Conservation (phyloP, 768 basidiomycete species). For the Amanita thiersii region DNA sequence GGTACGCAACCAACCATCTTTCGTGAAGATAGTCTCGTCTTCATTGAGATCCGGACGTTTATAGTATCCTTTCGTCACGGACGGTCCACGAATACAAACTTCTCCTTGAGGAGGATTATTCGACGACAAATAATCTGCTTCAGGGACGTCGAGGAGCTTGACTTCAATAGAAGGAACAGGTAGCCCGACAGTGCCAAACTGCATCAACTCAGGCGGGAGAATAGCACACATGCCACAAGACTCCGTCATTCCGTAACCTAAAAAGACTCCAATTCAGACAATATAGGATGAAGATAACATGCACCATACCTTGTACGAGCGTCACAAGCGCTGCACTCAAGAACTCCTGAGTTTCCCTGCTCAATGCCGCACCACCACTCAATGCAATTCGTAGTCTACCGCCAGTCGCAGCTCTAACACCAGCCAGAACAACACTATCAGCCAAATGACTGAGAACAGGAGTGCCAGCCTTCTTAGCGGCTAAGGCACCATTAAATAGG, state of each 20-base stretch:
- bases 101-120: slow-evolving; percentile 78
- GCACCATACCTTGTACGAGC: slow-evolving; percentile 70
- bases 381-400: slow-evolving; percentile 76
- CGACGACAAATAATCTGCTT: slow-evolving; percentile 76
- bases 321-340: slow-evolving; percentile 71
- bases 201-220: slow-evolving; percentile 76
- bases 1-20: slow-evolving; percentile 90
- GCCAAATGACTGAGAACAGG: slow-evolving; percentile 61
- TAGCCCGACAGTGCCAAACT: slow-evolving; percentile 72
- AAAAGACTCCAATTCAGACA: slow-evolving; percentile 10
- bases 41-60: slow-evolving; percentile 86
- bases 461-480: slow-evolving; percentile 62
- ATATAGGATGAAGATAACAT: background rate
- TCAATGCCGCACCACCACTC: slow-evolving; percentile 84
- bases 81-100: slow-evolving; percentile 80
- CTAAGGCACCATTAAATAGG: slow-evolving; percentile 74
- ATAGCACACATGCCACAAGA: slow-evolving; percentile 86
- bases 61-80: slow-evolving; percentile 84
- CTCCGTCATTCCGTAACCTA: slow-evolving; percentile 97
- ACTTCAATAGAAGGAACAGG: slow-evolving; percentile 85
- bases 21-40: slow-evolving; percentile 76
- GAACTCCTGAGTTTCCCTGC: slow-evolving; percentile 87
- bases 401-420: slow-evolving; percentile 79
- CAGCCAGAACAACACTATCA: slow-evolving; percentile 68
- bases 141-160: slow-evolving; percentile 76